Conservation (phyloP, 371 early-diverging fungal species). For the Mortierella sp. region DNA sequence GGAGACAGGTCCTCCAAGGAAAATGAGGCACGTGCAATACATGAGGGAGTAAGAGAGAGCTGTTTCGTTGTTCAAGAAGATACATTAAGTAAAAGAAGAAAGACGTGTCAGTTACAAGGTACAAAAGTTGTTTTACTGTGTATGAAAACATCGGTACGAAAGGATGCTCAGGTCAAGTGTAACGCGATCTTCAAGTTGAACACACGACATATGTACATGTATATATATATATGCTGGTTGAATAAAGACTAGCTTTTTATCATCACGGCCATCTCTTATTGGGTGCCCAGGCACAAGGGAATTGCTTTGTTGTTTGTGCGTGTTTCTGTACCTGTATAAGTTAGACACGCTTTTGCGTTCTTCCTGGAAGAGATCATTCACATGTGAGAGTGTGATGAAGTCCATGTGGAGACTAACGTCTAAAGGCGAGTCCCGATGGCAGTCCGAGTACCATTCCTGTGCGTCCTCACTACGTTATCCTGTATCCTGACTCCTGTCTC, state of each 20-base stretch:
- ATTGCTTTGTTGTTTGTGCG: neutral
- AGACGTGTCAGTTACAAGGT: neutral
- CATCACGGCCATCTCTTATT: slow-evolving; percentile 18
- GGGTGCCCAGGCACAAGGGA: neutral
- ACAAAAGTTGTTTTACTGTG: neutral
- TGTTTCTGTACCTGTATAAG: neutral
- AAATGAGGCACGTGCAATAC: neutral
- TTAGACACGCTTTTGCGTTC: neutral
- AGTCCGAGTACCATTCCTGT: no score
- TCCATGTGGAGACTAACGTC: no score
- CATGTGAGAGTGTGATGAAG: no score
- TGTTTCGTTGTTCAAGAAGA: neutral
- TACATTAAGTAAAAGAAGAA: neutral
- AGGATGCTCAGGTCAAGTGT: slow-evolving; percentile 53
- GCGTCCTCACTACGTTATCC: no score
- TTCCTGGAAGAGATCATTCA: no score
- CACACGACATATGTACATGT: slow-evolving; percentile 7
- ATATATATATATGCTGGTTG: slow-evolving; percentile 23
- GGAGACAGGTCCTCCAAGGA: neutral
- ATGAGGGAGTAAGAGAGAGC: neutral
- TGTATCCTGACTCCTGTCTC: no score
- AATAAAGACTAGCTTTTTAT: slow-evolving; percentile 53
- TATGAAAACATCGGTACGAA: neutral
- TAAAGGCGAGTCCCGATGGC: no score
- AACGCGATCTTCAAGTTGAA: slow-evolving; percentile 48